Percentiles rank a stretch among this genome's conserved stretches.
These are phyloP conservation scores for Alnus glutinosa DNA, from an alignment of 306 rosid genomes.

Conservation along the genomic window DNA sequence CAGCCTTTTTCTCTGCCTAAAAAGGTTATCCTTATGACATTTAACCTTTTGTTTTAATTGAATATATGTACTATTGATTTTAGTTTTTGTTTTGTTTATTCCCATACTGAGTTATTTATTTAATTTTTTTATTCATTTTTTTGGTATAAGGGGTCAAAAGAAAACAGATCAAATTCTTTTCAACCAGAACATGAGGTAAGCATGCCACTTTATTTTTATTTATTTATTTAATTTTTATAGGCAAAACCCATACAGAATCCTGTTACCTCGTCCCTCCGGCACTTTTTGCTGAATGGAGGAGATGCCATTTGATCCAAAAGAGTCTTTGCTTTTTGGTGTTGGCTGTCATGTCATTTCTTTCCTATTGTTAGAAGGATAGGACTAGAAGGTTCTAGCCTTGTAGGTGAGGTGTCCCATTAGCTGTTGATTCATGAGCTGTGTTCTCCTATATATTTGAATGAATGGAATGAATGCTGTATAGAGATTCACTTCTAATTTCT, in stretches of 20 bases:
- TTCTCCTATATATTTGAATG: too few relatives aligned
- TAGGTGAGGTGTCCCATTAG: too few relatives aligned
- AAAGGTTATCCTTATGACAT: constrained; percentile 58
- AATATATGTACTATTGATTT: constrained; percentile 2
- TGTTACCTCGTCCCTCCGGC: neutral
- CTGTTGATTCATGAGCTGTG: too few relatives aligned
- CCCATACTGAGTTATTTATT: constrained; percentile 48
- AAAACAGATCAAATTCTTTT: constrained; percentile 64
- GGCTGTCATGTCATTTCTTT: neutral
- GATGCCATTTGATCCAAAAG: constrained; percentile 4
- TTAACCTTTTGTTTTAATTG: neutral
- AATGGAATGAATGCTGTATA: too few relatives aligned
- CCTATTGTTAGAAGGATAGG: too few relatives aligned
- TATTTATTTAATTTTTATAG: neutral
- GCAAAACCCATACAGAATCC: neutral
- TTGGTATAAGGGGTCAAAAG: constrained; percentile 88
- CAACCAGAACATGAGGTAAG: constrained; percentile 64
- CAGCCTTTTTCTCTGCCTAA: constrained; percentile 36
- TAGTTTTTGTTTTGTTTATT: constrained; percentile 15
- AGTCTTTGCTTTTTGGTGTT: constrained; percentile 15
- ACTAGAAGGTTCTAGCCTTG: too few relatives aligned
- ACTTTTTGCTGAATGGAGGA: neutral
- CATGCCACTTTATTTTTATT: constrained; percentile 1
- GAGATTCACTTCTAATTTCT: too few relatives aligned
- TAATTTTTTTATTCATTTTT: constrained; percentile 7